Base-by-base conservation (phyloP, 805 yeast species). In the Candida bentonensis region DNA sequence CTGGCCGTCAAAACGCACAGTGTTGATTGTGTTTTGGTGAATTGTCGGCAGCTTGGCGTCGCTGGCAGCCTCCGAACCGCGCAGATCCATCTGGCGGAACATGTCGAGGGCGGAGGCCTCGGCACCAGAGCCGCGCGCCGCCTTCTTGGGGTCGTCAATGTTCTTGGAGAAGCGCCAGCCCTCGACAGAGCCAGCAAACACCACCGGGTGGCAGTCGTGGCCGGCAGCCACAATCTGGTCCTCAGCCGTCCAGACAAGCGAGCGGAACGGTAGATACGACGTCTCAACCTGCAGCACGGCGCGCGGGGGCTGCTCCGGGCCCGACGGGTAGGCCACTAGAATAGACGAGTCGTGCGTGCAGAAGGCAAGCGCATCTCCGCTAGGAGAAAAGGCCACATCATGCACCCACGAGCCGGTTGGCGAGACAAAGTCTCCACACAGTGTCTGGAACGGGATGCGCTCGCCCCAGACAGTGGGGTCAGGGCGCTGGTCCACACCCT, bases 61-160 rank as follows among this genome's bases (percentile, higher is more conserved):
- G 23, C 60, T 60, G 45, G 63, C 69, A 44, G 67, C 66, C 54
- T 66, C 68, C 46, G 83, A 74, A 47, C 99, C 99, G 70, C 87
- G 92, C 61, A 89, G 73, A 65, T 92, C 99, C 73, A 92, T 68
- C 63, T 89, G 95, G 64, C 85, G 79, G 69, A 92, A 92, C 88
- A 89, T 86, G 66, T 83, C 82, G 62, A 92, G 74, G 3, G 74
- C 67, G 13, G 73, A 65, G 43, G 60, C 60, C 39, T 65, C 69
- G 13, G 73, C 72, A 46, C 71, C 74, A 41, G 69, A 75, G 21
- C 59, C 63, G 49, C 61, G 48, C 50, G 53, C 55, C 27, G 59
- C 51, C 42, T 55, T 50, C 22, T 51, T 51, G 13, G 66, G 76
- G 53, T 77, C 87, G 59, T 84, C 95, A 47, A 79, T 68, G 34